Evolutionary conservation across 2,329 filamentous ascomycete genomes (phyloP), one percentile per base, ranked within the genome.

Genomic region (Aspergillus ibericus): DNA sequence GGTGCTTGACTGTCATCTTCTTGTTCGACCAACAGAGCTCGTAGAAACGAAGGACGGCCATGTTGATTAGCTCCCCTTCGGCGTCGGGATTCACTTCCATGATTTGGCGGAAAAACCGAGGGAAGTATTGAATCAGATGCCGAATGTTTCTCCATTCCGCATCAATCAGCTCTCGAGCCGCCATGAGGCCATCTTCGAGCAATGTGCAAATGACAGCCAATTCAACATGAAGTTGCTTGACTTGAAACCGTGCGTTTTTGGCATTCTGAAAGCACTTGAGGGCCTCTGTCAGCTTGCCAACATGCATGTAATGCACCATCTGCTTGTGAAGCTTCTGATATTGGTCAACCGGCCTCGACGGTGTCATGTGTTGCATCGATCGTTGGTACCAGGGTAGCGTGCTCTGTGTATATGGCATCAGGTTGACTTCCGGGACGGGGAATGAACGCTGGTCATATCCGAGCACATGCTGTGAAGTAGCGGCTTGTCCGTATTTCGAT

Each of bases 31-130:
- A 70, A 57, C 73, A 75, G 5, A 77, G 55, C n/a, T 68, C 62
- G 58, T 78, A 78, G 57, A 75, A 78, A 35, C 73, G 72, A 34
- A 77, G 69, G 10, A 78, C 59, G 1, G 73, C 75, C 60, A 73
- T 63, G 44, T 76, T 72, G 48, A 75, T 55, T 15, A 72, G 56
- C 27, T 72, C 69, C 1, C 59, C 62, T 36, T 70, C 68, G 2
- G 64, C 53, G 13, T 55, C 36, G 8, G 61, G 53, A 15, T 67
- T 63, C 9, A 70, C 38, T n/a, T 69, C 66, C 54, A 67, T 64
- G 27, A 78, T 55, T 51, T 72, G 69, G 9, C 72, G 70, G 63
- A 77, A 76, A 59, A 76, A 77, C 3, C 68, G 57, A 1, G 75
- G 75, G 27, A 69, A 63, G 29, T 70, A 66, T 4, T 60, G 61